Conservation (phyloP, 2,329 filamentous ascomycete species). For the Exophiala sideris region DNA sequence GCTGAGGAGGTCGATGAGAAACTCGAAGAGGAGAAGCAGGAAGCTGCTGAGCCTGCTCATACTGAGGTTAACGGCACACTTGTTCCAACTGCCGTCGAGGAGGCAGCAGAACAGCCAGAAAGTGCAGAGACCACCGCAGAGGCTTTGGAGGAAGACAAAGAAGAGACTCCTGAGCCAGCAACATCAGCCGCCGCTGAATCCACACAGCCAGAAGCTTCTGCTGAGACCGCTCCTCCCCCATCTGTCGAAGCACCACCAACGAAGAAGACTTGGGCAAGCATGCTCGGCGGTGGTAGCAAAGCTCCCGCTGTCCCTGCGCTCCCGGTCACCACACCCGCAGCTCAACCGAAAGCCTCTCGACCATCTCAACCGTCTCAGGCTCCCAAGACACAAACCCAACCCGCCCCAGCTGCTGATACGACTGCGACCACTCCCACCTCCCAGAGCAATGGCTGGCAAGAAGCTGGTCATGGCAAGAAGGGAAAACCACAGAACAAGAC, state of each 20-base stretch:
- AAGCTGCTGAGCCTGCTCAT: conserved; percentile 38
- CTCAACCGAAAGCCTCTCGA: conserved; percentile 35
- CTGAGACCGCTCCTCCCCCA: conserved; percentile 41
- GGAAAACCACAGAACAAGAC: conserved; percentile 64
- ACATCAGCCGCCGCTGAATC: conserved; percentile 12
- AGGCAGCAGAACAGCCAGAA: conserved; percentile 31
- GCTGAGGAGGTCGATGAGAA: conserved; percentile 66
- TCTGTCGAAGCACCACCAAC: conserved; percentile 51
- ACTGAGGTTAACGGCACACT: conserved; percentile 44
- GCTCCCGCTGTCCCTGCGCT: conserved; percentile 39
- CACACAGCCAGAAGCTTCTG: conserved; percentile 54
- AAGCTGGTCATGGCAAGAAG: conserved; percentile 78
- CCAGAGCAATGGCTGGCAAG: conserved; percentile 72
- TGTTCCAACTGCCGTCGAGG: conserved; percentile 40
- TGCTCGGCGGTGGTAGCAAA: conserved; percentile 44
- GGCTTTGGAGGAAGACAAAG: conserved; percentile 13
- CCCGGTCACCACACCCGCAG: conserved; percentile 35
- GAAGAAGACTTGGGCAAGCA: conserved; percentile 61
- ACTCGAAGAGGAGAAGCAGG: conserved; percentile 57
- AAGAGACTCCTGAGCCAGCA: conserved; percentile 56
- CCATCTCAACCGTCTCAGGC: conserved; percentile 35
- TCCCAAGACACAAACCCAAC: conserved; percentile 32
- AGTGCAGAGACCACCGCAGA: conserved; percentile 17
- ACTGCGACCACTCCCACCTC: conserved; percentile 34
- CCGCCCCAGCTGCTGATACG: conserved; percentile 34